Percentiles rank a stretch among this genome's conserved stretches.
Evolutionary conservation across 192 early-diverging fungal species (phyloP).

Genomic region (Backusella tuberculispora): DNA sequence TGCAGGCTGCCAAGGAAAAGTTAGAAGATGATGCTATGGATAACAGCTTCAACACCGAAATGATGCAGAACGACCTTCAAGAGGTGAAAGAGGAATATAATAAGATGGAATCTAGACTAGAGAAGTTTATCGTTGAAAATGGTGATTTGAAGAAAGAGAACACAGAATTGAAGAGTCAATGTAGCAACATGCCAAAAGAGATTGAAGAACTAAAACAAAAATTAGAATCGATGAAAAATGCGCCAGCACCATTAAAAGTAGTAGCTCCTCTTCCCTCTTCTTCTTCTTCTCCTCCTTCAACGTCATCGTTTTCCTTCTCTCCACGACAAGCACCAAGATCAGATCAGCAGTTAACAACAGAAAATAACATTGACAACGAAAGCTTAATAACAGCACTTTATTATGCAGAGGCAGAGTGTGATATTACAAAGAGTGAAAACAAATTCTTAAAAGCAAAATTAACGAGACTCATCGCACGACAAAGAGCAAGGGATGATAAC

Average conservation of each 20-base stretch:
- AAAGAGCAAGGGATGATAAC: not conserved
- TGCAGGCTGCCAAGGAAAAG: not conserved
- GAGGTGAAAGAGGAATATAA: not conserved
- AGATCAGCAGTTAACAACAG: not conserved
- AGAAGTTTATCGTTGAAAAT: not conserved
- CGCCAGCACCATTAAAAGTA: not conserved
- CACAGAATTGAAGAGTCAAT: not conserved
- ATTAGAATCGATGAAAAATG: not conserved
- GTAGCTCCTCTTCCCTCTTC: too few relatives aligned
- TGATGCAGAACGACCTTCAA: not conserved
- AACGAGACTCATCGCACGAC: not conserved
- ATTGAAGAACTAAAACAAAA: not conserved
- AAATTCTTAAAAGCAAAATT: not conserved
- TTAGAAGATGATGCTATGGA: conserved; percentile 13
- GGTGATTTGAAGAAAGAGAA: not conserved
- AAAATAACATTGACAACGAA: not conserved
- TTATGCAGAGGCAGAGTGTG: not conserved
- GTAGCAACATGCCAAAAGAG: too few relatives aligned
- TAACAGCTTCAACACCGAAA: not conserved
- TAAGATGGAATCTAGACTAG: not conserved
- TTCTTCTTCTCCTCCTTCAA: too few relatives aligned
- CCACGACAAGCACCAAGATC: too few relatives aligned
- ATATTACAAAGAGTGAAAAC: not conserved
- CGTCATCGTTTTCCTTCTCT: too few relatives aligned
- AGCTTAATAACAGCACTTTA: not conserved